Base-by-base conservation (phyloP, 495 filamentous ascomycete species). In the Lasiosphaeria miniovina region DNA sequence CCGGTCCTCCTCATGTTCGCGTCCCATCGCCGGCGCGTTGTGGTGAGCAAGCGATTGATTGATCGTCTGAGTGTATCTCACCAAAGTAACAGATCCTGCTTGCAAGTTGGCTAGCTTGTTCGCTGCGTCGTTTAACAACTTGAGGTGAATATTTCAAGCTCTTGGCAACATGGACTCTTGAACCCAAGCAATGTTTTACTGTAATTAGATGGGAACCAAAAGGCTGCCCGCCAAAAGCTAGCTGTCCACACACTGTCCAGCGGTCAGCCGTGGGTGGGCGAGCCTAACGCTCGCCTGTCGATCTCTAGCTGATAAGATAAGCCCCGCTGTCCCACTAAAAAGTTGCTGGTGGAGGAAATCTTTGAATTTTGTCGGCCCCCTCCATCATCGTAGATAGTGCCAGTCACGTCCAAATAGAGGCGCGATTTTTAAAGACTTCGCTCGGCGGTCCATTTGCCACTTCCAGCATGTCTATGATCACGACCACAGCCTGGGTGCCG, bases 401-500 rank as follows among this genome's bases (percentile, higher is more conserved):
- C 14, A 35, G 49, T 36, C 40, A 40, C 46, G n/a, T 11, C 9
- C 24, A 46, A 14, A 12, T 40, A 17, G 14, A 38, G 43, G 43
- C 49, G 41, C 58, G 45, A 36, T 17, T 49, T 53, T 57, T 32
- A 36, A 43, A 34, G 31, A 54, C 12, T n/a, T 35, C 6, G 7
- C 14, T 12, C 24, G 33, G 4, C 15, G 38, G 34, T 49, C 17
- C 55, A 41, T 57, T 31, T 14, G 11, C 35, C 48, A 10, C 36
- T 49, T 32, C 52, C 46, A 74, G 65, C 57, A 74, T 77, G 62
- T 82, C 80, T 36, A 98, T 97, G 93, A 96, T 99, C 58, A 98
- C 95, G 24, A 89, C 91, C 40, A 90, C 92, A 1, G 73, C 88
- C 4, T 99, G 94, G 94, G 93, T 98, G 65, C 91, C 91, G 59